These are phyloP conservation scores for Sugiyamaella paludigena DNA, from an alignment of 1,139 yeast species.

Conservation along the genomic window DNA sequence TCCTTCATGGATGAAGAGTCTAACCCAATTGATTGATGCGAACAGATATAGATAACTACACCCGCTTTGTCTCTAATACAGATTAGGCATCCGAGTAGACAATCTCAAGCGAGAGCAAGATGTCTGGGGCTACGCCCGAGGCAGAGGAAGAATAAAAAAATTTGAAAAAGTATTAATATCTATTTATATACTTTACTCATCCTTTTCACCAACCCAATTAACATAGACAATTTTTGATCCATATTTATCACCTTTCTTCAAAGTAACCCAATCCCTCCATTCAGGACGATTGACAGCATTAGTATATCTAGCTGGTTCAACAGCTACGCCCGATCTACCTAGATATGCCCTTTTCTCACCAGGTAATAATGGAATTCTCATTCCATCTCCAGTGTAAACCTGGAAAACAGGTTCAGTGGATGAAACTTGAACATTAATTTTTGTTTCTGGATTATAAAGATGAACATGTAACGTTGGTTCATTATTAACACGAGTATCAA, in stretches of 20 bases:
- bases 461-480: conserved; percentile 43
- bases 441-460: conserved; percentile 50
- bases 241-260: conserved; percentile 53
- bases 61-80: too few relatives aligned
- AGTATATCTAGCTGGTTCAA: conserved; percentile 61
- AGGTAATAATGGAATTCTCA: conserved; percentile 38
- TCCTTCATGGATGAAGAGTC: too few relatives aligned
- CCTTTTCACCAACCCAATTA: conserved; percentile 25
- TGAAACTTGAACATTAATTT: conserved; percentile 44
- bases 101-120: too few relatives aligned
- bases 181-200: neutral
- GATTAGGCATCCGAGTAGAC: too few relatives aligned
- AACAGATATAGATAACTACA: too few relatives aligned
- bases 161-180: neutral
- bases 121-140: too few relatives aligned
- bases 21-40: too few relatives aligned
- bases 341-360: conserved; percentile 39
- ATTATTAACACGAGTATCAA: conserved; percentile 44
- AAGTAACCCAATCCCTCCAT: conserved; percentile 53
- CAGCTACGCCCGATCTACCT: conserved; percentile 57
- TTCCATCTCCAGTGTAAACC: conserved; percentile 60
- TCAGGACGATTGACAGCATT: conserved; percentile 52
- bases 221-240: conserved; percentile 51
- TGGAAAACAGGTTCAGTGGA: conserved; percentile 72
- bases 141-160: neutral